Evolutionary conservation across 108 stramenopile genomes (phyloP), one percentile per base, ranked within the genome.

Genomic region (Epithemia pelagica): DNA sequence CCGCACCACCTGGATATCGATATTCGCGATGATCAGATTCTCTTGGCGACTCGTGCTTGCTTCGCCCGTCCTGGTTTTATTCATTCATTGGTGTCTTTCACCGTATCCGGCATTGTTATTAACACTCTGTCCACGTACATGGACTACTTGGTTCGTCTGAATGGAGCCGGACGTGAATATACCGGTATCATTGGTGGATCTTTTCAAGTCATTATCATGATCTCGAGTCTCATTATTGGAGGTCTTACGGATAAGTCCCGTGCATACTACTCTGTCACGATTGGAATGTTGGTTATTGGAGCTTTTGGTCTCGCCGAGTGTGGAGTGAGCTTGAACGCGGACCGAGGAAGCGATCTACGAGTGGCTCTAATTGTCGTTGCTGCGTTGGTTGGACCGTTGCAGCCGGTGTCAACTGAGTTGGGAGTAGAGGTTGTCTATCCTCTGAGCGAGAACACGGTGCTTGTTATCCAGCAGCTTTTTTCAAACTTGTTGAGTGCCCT

Each of bases 341-440:
- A 89, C 67, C 79, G 76, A 1, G 89, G 89, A 10, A 72, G 73
- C 30, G 82, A 84, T 54, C 64, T 92, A 0, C 80, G 89, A 19
- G 82, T 72, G 80, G 74, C 86, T 23, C 74, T 94, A 2, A 62
- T 94, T 2, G 60, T 86, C 54, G 89, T 88, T n/a, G 87, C 89
- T 29, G 82, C 68, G 8, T 62, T 89, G 27, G 78, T 94, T 8
- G 92, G 92, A 0, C 92, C 92, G 18, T 78, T 94, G 54, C 83
- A 91, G 30, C 92, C 92, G 0, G 83, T 94, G 25, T 85, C 89
- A 0, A 87, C 92, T 8, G 92, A 90, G 64, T 73, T 94, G 32
- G 89, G 86, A 37, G 89, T 89, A 15, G 92, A 94, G 56, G 86
- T 91, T 27, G 89, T 78, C 0, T 89, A 90, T 68, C 92, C 92